phyloP scores from a whole-genome alignment of 148 eudicot genomes.

The Fagopyrum homotropicum region DNA sequence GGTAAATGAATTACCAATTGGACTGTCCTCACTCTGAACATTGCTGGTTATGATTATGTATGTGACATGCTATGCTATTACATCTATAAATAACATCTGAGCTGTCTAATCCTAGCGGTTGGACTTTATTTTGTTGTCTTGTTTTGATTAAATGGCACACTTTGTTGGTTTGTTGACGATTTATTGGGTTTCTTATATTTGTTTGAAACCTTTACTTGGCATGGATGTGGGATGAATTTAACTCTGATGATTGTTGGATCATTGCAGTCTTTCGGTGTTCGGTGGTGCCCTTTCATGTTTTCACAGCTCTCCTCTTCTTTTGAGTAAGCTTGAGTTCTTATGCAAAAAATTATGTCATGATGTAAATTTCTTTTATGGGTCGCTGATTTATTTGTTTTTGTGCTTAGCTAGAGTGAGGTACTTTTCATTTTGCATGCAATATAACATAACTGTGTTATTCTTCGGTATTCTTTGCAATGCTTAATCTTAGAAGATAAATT shows the following conservation, averaged over 20 bases:
- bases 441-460: not conserved
- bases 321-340: conserved; percentile 58
- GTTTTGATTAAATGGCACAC: not conserved
- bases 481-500: not conserved
- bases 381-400: not conserved
- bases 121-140: not conserved
- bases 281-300: conserved; percentile 88
- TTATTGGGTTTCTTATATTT: not conserved
- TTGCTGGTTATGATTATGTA: not conserved
- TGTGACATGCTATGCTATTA: not conserved
- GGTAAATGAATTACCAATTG: not conserved
- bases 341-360: not conserved
- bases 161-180: not conserved
- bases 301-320: conserved; percentile 63
- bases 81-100: not conserved
- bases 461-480: not conserved
- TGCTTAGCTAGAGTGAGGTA: not conserved
- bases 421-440: not conserved
- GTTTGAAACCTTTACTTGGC: not conserved
- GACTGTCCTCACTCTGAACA: not conserved
- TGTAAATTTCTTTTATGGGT: not conserved
- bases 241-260: not conserved
- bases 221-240: not conserved
- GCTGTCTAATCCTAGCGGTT: not conserved
- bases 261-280: conserved; percentile 89